phyloP scores from a whole-genome alignment of 2,329 filamentous ascomycete species.

The Paecilomyces dactylethromorphus region DNA sequence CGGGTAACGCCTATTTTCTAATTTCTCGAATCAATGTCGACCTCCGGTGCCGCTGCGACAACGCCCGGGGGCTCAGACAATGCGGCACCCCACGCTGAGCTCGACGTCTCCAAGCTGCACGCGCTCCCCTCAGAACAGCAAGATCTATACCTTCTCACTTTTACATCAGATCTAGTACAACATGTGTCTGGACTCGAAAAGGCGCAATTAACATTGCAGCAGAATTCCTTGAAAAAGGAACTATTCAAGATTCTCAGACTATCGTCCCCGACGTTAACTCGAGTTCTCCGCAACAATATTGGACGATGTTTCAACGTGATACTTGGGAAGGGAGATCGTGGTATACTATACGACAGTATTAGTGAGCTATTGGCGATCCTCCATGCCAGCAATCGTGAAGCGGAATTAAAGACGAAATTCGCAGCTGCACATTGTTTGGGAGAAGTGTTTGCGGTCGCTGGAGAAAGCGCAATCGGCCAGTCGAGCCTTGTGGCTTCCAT shows the following conservation, averaged over 20 bases:
- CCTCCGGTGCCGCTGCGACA: slow-evolving; percentile 23
- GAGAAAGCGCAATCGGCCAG: slow-evolving; percentile 83
- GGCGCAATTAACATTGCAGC: slow-evolving; percentile 79
- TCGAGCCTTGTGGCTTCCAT: slow-evolving; percentile 67
- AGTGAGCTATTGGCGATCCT: slow-evolving; percentile 76
- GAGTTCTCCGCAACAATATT: slow-evolving; percentile 84
- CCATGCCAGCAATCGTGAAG: slow-evolving; percentile 68
- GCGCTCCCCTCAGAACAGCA: slow-evolving; percentile 89
- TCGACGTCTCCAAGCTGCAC: slow-evolving; percentile 85
- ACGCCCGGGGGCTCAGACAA: slow-evolving; percentile 28
- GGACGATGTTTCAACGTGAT: slow-evolving; percentile 78
- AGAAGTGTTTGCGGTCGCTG: slow-evolving; percentile 82
- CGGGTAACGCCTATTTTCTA: slow-evolving; percentile 2
- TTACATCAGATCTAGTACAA: slow-evolving; percentile 72
- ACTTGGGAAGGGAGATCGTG: slow-evolving; percentile 78
- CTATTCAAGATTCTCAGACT: slow-evolving; percentile 89
- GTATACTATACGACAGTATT: slow-evolving; percentile 87
- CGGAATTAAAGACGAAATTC: slow-evolving; percentile 73
- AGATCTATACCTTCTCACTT: slow-evolving; percentile 86
- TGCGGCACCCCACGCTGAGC: slow-evolving; percentile 47
- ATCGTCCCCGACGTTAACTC: slow-evolving; percentile 69
- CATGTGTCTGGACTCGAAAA: slow-evolving; percentile 65
- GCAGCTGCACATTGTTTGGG: slow-evolving; percentile 82
- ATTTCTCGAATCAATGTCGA: slow-evolving; percentile 28
- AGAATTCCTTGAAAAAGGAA: slow-evolving; percentile 88